These are phyloP conservation scores for Alternaria hordeiaustralica DNA, from an alignment of 2,329 filamentous ascomycete species.

Conservation along the genomic window DNA sequence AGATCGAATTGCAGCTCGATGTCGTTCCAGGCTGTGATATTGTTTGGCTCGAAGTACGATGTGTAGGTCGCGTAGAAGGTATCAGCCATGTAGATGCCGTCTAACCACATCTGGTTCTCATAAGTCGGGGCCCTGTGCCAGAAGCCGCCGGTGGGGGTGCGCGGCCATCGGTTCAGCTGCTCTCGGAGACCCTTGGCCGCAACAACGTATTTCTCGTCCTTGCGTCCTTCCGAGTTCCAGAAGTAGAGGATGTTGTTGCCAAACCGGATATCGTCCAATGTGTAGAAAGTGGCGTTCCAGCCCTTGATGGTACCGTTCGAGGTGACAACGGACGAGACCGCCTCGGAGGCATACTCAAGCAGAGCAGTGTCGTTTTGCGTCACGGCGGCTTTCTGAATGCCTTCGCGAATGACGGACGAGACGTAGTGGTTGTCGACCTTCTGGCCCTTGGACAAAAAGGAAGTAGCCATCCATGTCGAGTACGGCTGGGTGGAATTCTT, in stretches of 20 bases:
- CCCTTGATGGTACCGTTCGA: conserved; percentile 56
- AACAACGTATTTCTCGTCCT: conserved; percentile 56
- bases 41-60: conserved; percentile 45
- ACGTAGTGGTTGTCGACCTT: conserved; percentile 54
- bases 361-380: conserved; percentile 54
- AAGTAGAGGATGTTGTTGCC: conserved; percentile 62
- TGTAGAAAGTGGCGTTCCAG: conserved; percentile 58
- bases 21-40: conserved; percentile 54
- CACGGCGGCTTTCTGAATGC: conserved; percentile 56
- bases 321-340: conserved; percentile 57
- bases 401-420: conserved; percentile 56
- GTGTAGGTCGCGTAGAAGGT: conserved; percentile 51
- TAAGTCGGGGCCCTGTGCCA: conserved; percentile 60
- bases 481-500: conserved; percentile 33
- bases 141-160: conserved; percentile 61
- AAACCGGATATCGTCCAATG: conserved; percentile 58
- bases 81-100: conserved; percentile 57
- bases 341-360: conserved; percentile 53
- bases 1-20: conserved; percentile 46
- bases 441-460: conserved; percentile 53
- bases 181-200: conserved; percentile 57
- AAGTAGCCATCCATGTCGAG: conserved; percentile 56
- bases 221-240: conserved; percentile 50
- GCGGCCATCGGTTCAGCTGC: conserved; percentile 58
- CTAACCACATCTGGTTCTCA: conserved; percentile 64